Conservation (phyloP, 495 filamentous ascomycete genomes). For the Neurospora pannonica region DNA sequence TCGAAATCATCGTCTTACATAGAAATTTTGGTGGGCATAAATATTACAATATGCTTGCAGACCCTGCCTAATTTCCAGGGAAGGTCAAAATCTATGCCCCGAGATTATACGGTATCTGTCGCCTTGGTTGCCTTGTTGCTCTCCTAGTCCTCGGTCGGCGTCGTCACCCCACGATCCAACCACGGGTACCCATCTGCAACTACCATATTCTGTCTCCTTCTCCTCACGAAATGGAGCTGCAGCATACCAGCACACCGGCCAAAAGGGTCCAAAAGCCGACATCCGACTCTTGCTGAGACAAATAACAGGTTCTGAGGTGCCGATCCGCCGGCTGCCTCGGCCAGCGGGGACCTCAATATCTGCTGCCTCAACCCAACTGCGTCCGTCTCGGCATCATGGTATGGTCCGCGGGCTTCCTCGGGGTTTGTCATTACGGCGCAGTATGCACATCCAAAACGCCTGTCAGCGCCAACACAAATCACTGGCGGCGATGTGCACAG, state of each 20-base stretch:
- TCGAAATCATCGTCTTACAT: no score
- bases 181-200: not conserved
- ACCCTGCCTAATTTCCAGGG: no score
- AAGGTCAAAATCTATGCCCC: no score
- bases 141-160: not conserved
- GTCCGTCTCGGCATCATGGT: not conserved
- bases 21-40: no score
- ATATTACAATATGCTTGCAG: no score
- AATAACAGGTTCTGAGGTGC: not conserved
- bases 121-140: not conserved
- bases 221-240: not conserved
- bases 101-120: not conserved
- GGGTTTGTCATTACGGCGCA: not conserved
- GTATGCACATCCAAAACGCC: not conserved
- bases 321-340: not conserved
- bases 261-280: not conserved
- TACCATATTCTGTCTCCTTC: not conserved
- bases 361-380: not conserved
- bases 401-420: not conserved
- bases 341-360: not conserved
- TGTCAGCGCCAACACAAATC: not conserved
- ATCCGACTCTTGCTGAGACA: not conserved
- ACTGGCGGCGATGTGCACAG: constrained; percentile 4
- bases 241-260: not conserved
- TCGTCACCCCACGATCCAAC: not conserved